phyloP scores from a whole-genome alignment of 2,329 filamentous ascomycete genomes.

The Zalaria sp. region DNA sequence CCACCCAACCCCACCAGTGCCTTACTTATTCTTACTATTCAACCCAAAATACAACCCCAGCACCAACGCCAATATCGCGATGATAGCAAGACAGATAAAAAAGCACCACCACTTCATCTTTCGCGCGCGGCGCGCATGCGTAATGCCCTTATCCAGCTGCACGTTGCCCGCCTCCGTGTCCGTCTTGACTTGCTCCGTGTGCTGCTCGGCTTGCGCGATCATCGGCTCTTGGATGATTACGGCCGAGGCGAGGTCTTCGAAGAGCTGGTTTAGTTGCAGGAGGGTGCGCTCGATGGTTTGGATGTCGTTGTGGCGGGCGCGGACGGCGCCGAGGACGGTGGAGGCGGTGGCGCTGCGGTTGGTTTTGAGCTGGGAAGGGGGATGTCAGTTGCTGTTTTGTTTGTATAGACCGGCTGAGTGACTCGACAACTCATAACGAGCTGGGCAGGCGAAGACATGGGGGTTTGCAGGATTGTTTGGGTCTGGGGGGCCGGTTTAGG shows the following conservation, averaged over 20 bases:
- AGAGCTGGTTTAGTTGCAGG: slow-evolving; percentile 53
- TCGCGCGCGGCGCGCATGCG: slow-evolving; percentile 54
- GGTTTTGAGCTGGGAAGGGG: slow-evolving; percentile 45
- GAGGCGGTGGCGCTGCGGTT: slow-evolving; percentile 62
- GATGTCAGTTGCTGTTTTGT: slow-evolving; percentile 1
- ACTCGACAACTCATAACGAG: neutral
- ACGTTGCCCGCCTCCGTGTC: slow-evolving; percentile 56
- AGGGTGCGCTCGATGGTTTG: slow-evolving; percentile 67
- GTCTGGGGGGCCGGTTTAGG: no score
- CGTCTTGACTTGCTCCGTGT: slow-evolving; percentile 50
- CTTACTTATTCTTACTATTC: slow-evolving; percentile 2
- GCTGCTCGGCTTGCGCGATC: slow-evolving; percentile 47
- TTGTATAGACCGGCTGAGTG: neutral
- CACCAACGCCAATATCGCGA: slow-evolving; percentile 34
- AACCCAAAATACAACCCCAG: slow-evolving; percentile 35
- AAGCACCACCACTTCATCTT: slow-evolving; percentile 76
- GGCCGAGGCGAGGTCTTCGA: slow-evolving; percentile 60
- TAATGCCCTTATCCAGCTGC: slow-evolving; percentile 54
- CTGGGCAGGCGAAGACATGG: no score
- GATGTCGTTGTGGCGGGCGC: slow-evolving; percentile 71
- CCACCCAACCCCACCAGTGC: no score
- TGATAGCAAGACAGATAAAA: slow-evolving; percentile 36
- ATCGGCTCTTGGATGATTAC: slow-evolving; percentile 58
- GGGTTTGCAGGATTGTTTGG: neutral
- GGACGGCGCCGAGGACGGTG: slow-evolving; percentile 62